phyloP scores from a whole-genome alignment of 495 filamentous ascomycete species.

The Aspergillus panamensis region DNA sequence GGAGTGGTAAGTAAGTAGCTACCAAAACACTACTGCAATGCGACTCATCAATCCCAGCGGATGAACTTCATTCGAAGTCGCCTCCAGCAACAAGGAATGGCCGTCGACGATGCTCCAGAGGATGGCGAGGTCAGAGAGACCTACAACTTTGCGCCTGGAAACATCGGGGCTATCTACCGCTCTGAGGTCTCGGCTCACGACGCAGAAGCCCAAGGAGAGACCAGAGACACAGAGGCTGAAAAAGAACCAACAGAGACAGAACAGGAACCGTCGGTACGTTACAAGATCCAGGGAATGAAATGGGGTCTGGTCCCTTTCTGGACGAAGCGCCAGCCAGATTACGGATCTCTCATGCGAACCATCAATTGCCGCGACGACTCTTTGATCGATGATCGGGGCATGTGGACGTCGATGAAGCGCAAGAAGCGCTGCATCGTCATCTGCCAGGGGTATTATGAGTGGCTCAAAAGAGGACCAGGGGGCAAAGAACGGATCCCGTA shows the following conservation, averaged over 20 bases:
- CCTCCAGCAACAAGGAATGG: conserved; percentile 71
- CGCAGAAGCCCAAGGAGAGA: conserved; percentile 7
- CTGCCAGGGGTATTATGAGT: conserved; percentile 94
- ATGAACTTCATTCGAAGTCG: conserved; percentile 66
- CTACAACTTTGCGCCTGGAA: conserved; percentile 92
- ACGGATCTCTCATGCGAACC: conserved; percentile 71
- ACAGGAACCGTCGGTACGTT: conserved; percentile 42
- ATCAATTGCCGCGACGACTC: conserved; percentile 97
- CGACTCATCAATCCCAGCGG: conserved; percentile 30
- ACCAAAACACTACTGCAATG: neutral
- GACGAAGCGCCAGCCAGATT: conserved; percentile 79
- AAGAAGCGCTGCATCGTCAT: conserved; percentile 82
- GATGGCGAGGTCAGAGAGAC: conserved; percentile 72
- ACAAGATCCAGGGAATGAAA: conserved; percentile 87
- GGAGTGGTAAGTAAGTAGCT: conserved; percentile 56
- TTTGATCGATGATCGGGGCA: conserved; percentile 66
- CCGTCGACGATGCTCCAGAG: conserved; percentile 69
- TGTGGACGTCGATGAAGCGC: conserved; percentile 91
- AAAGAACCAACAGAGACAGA: conserved; percentile 17
- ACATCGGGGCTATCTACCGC: conserved; percentile 81
- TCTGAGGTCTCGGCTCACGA: conserved; percentile 49
- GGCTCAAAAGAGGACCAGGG: conserved; percentile 73
- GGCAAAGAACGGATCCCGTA: conserved; percentile 79
- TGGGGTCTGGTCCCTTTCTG: conserved; percentile 93
- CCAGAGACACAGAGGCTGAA: neutral